Base-by-base conservation (phyloP, 192 early-diverging fungal species). In the Podila minutissima region DNA sequence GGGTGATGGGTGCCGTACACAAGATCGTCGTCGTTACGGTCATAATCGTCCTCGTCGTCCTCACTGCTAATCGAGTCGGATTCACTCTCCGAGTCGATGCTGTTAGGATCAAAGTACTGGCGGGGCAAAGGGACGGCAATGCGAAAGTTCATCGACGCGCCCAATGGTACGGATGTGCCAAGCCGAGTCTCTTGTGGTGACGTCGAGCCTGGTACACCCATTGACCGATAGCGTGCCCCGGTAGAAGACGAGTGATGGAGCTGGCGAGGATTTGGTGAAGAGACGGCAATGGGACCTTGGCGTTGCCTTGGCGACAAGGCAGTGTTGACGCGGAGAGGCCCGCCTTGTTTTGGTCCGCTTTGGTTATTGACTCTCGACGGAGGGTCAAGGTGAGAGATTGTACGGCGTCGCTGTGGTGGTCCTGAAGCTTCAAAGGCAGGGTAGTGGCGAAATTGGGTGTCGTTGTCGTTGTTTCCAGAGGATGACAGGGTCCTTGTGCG, bases 31-130 rank as follows among this genome's bases (percentile, higher is more conserved):
- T 73, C 71, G n/a, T 81, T 73, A 12, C 53, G 66, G 48, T 73
- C 71, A 66, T 73, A 69, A 31, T 31, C 26, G 33, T 72, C 71
- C 24, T 81, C 77, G 37, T 81, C 71, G 22, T 81, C 71, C 55
- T 81, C 77, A 48, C 71, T 73, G 37, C 71, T 81, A n/a, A 69
- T 73, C 12, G 77, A 81, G 51, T 81, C 71, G 15, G 77, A 73
- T n/a, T 81, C 77, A 22, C 77, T 81, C 50, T 67, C 71, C 32
- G 71, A 81, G 58, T 73, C 69, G 3, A 5, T 17, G 0, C 62
- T 62, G 24, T 71, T 68, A 19, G 67, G 55, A 26, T 73, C 77
- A 69, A 73, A 73, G 32, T 81, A 81, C 48, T 81, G 63, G 19
- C 67, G 55, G 0, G 77, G 77, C 29, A 72, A 61, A 11, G 77